phyloP scores from a whole-genome alignment of 345 rosid species.

The Physaria fendleri region DNA sequence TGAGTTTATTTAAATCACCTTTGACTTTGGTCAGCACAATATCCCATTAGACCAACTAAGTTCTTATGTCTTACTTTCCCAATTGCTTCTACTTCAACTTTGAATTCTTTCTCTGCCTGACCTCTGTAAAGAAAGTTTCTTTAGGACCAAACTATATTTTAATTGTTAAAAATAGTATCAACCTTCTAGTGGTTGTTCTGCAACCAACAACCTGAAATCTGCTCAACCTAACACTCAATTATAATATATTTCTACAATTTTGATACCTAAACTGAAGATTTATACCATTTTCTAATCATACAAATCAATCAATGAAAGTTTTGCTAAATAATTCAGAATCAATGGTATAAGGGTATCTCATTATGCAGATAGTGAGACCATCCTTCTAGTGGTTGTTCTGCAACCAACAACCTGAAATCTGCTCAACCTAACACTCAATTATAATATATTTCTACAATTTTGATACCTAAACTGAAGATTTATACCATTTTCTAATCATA shows the following conservation, averaged over 20 bases:
- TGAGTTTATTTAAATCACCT: conserved; percentile 41
- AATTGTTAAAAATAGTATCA: not conserved
- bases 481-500: not conserved
- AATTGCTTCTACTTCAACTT: conserved; percentile 90
- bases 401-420: conserved; percentile 20
- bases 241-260: conserved; percentile 5
- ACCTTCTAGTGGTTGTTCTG: conserved; percentile 23
- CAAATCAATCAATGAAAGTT: not conserved
- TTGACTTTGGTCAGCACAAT: conserved; percentile 80
- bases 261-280: conserved; percentile 20
- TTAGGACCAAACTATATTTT: not conserved
- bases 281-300: not conserved
- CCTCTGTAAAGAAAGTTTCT: conserved; percentile 46
- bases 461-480: conserved; percentile 20
- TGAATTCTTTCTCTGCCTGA: conserved; percentile 96
- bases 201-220: conserved; percentile 20
- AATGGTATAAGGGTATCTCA: not conserved
- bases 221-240: conserved; percentile 22
- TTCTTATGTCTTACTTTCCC: conserved; percentile 96
- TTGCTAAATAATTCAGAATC: not conserved
- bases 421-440: conserved; percentile 22
- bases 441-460: conserved; percentile 5
- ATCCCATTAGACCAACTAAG: conserved; percentile 87
- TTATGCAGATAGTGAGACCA: conserved; percentile 4
- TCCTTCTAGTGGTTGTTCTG: conserved; percentile 22